Evolutionary conservation across 768 basidiomycete species (phyloP), one percentile per base, ranked within the genome.

Genomic region (Lactifluus echinatus): DNA sequence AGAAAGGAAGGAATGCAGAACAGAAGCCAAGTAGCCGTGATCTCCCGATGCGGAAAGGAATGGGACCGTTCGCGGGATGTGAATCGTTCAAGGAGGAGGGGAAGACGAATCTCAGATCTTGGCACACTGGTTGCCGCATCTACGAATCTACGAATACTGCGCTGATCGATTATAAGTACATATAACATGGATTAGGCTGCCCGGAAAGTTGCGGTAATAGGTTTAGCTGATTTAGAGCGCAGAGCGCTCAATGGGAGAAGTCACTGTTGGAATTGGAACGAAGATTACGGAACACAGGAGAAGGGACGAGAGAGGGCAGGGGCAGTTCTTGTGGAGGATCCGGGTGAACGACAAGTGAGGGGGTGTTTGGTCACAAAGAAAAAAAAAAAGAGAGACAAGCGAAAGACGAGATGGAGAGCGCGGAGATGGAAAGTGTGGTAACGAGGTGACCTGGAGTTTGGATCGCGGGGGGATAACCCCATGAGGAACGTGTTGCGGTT

Each of bases 381-480:
- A 53, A 24, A 46, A n/a, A n/a, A n/a, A 54, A 55, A 56, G 49
- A 40, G 44, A 53, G 54, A 62, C 53, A 61, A 52, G 53, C 49
- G 47, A 47, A n/a, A 47, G 31, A 34, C 24, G 24, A 47, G 53
- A 52, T 55, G 61, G 51, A 53, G 53, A 55, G 54, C 58, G 58
- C 58, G 58, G 58, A 60, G 58, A 60, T 61, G 59, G 51, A 47
- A 53, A 39, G 53, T 55, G 51, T 50, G 60, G 55, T 57, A 63
- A 63, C 59, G 59, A 61, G 59, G 59, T 46, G 55, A 51, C 61
- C 58, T 62, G 55, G 59, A 56, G 40, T 61, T 53, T 56, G 62
- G 57, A 61, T 33, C 44, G 52, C 40, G 59, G 48, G 50, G 60
- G 42, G 28, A 53, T 52, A 61, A 51, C 60, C 60, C 60, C 60